A percentile compares a stretch with the other conserved stretches of the same genome.
phyloP scores from a whole-genome alignment of 768 basidiomycete species.

The Lentinula lateritia region DNA sequence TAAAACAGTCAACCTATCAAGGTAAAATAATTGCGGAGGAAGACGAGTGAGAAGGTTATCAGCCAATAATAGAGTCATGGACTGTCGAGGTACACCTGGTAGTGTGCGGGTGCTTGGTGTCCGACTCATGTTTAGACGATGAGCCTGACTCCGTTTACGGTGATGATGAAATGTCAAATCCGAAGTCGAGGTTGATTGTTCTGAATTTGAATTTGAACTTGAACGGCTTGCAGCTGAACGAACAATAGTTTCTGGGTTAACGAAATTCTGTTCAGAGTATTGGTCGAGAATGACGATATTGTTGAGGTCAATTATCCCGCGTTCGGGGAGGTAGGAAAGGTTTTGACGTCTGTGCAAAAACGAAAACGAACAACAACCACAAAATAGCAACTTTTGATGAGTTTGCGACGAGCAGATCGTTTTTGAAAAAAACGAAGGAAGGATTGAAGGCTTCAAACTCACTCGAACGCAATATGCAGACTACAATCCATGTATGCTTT shows the following conservation, averaged over 20 bases:
- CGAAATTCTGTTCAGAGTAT: constrained; percentile 20
- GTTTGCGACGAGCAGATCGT: background rate
- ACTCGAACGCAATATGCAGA: constrained; percentile 47
- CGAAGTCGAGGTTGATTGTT: background rate
- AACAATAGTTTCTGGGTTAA: constrained; percentile 4
- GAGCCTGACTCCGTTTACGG: background rate
- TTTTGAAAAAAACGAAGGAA: background rate
- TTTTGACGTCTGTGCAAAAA: background rate
- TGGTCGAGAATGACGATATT: constrained; percentile 40
- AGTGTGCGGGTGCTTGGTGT: background rate
- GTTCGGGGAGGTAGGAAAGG: constrained; percentile 34
- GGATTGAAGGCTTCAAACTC: constrained; percentile 11
- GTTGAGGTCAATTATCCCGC: constrained; percentile 40
- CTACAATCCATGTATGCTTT: constrained; percentile 15
- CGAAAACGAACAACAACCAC: too few species aligned
- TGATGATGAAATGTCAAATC: background rate
- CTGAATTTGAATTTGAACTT: too few species aligned
- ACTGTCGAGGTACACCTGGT: constrained; percentile 28
- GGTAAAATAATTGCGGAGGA: constrained; percentile 51
- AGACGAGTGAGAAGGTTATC: constrained; percentile 48
- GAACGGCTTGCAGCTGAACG: background rate
- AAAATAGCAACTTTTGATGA: too few species aligned
- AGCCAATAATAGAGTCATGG: constrained; percentile 53
- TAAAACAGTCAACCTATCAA: constrained; percentile 56
- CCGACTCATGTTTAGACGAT: background rate